Evolutionary conservation across 2,329 filamentous ascomycete genomes (phyloP).

Genomic region (Penicillium sp.): DNA sequence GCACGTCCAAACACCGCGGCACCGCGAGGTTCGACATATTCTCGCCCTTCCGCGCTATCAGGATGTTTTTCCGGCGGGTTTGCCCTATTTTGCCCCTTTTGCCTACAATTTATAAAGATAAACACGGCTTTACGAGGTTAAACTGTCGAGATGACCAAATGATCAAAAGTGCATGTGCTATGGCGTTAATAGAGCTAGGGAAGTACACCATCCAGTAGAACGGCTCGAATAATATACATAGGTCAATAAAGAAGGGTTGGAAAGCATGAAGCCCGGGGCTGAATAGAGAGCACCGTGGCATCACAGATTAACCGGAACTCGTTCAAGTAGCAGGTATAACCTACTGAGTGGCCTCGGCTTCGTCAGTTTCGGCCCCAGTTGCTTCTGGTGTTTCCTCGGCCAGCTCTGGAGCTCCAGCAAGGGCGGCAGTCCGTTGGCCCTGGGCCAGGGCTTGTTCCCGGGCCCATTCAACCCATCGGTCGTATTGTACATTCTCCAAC

Average conservation of each 20-base stretch:
- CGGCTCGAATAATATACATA: conserved; percentile 28
- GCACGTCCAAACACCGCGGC: conserved; percentile 13
- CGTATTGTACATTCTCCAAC: conserved; percentile 77
- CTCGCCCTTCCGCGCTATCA: neutral
- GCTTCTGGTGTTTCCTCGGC: conserved; percentile 37
- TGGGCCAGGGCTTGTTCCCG: conserved; percentile 52
- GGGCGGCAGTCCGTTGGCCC: conserved; percentile 51
- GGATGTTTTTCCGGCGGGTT: too few species aligned
- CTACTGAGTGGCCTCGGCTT: neutral
- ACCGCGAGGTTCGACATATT: conserved; percentile 15
- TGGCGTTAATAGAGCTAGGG: conserved; percentile 17
- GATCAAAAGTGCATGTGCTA: conserved; percentile 11
- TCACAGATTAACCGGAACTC: neutral
- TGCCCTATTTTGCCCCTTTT: too few species aligned
- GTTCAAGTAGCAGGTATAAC: neutral
- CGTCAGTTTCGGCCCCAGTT: conserved; percentile 23
- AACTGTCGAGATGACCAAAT: neutral
- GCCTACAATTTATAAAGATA: too few species aligned
- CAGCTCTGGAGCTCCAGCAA: conserved; percentile 42
- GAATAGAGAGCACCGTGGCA: neutral
- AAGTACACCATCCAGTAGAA: conserved; percentile 21
- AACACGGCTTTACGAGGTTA: too few species aligned
- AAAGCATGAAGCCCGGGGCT: conserved; percentile 1
- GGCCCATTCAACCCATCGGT: conserved; percentile 85
- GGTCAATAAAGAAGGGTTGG: conserved; percentile 10